Base-by-base conservation (phyloP, 176 grass and related monocot genomes). In the Rhynchospora tenuis region DNA sequence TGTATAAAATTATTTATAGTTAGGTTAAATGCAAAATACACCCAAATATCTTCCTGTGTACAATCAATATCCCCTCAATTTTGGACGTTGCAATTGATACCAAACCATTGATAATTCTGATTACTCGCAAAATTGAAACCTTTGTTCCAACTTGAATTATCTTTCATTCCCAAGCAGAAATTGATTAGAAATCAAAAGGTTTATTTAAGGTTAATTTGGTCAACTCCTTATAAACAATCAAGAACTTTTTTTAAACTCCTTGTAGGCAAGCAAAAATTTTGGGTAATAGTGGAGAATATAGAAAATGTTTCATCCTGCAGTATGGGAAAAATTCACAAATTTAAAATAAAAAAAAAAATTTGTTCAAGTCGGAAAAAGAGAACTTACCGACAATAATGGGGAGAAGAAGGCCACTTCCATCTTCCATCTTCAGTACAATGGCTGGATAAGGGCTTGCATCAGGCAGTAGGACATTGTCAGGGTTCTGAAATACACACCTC, bases 391-490 rank as follows among this genome's bases (percentile, higher is more conserved):
- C 96, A 76, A 95, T 93, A 85, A 98, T 95, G 5, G 96, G 96
- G 20, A 98, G 93, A 64, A 98, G 84, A 83, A 98, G 88, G 67
- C 87, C 79, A 60, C 92, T 98, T 66, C 96, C 96, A 85, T 98
- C 95, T 78, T 98, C 95, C 92, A 95, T 95, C 70, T 98, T 98
- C 60, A 98, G 73, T 74, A 98, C 96, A 23, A 98, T 95, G 74
- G 89, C 96, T 22, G 94, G 93, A 78, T 98, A 86, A 45, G 96
- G 93, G 1, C 84, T 87, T 54, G 92, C 91, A 69, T 98, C 91
- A 58, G 86, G 91, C n/a, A 93, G 63, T 51, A 88, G 89, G 16
- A 92, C 75, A 26, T 88, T 93, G 11, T 94, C 88, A 55, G 93
- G 89, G 48, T 90, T 95, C 27, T 98, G 95, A 84, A 94, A 93